phyloP scores from a whole-genome alignment of 2,329 filamentous ascomycete species.

The Coniochaeta prunicola region DNA sequence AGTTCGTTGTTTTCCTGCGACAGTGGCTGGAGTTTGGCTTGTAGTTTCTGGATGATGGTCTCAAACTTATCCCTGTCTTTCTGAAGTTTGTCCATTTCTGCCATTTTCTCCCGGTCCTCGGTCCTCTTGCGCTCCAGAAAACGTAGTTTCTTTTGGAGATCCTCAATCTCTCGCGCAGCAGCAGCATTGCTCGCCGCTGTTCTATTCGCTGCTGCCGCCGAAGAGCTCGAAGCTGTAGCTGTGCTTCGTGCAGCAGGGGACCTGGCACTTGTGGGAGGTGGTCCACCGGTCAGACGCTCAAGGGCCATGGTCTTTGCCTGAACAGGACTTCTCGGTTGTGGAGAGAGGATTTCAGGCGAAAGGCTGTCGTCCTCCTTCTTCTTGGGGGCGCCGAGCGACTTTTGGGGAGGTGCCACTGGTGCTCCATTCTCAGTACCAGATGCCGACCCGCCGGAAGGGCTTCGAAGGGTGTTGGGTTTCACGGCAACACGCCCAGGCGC shows the following conservation, averaged over 20 bases:
- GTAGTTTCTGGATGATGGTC: constrained; percentile 80
- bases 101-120: constrained; percentile 81
- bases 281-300: constrained; percentile 38
- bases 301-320: constrained; percentile 41
- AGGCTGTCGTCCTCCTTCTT: constrained; percentile 45
- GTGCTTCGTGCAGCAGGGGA: constrained; percentile 18
- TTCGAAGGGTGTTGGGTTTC: constrained; percentile 32
- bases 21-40: constrained; percentile 79
- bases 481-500: constrained; percentile 24
- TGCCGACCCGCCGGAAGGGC: constrained; percentile 39
- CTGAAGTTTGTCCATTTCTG: constrained; percentile 68
- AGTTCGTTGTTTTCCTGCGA: constrained; percentile 73
- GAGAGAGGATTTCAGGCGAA: constrained; percentile 37
- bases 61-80: constrained; percentile 74
- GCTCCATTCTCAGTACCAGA: constrained; percentile 32
- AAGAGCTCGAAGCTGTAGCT: not conserved
- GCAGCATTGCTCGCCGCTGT: constrained; percentile 40
- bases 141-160: constrained; percentile 79
- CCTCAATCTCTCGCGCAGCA: constrained; percentile 66
- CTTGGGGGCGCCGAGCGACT: constrained; percentile 31
- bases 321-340: constrained; percentile 43
- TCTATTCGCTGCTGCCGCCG: constrained; percentile 3
- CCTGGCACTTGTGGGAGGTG: constrained; percentile 23
- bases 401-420: constrained; percentile 24
- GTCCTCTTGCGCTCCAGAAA: constrained; percentile 79